phyloP scores from a whole-genome alignment of 2,329 filamentous ascomycete species.

The Fusarium multiceps region DNA sequence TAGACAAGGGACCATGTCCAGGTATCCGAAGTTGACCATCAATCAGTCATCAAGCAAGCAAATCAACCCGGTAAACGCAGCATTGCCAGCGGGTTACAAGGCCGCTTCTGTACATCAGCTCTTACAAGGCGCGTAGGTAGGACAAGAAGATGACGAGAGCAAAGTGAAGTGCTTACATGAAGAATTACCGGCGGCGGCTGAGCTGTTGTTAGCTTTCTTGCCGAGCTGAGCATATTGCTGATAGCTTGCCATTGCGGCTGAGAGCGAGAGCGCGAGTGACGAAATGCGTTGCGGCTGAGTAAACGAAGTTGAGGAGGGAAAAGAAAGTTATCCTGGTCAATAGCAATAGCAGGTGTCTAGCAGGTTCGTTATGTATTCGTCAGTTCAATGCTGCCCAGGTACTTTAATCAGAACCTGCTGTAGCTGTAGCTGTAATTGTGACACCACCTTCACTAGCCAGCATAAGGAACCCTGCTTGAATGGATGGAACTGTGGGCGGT shows the following conservation, averaged over 20 bases:
- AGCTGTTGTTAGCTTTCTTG: constrained; percentile 39
- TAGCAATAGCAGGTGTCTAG: constrained; percentile 1
- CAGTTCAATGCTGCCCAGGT: constrained; percentile 3
- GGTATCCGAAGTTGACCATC: constrained; percentile 23
- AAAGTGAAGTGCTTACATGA: constrained; percentile 27
- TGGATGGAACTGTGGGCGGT: constrained; percentile 5
- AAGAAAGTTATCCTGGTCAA: not conserved
- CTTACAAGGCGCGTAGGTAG: constrained; percentile 18
- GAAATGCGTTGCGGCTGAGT: constrained; percentile 11
- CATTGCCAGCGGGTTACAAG: constrained; percentile 15
- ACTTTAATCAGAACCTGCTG: constrained; percentile 17
- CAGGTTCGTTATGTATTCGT: constrained; percentile 37
- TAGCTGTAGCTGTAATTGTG: constrained; percentile 20
- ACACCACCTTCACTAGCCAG: constrained; percentile 36
- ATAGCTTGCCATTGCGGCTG: constrained; percentile 45
- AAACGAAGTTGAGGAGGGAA: not conserved
- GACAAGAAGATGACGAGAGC: constrained; percentile 30
- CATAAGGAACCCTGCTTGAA: constrained; percentile 26
- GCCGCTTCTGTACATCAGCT: constrained; percentile 44
- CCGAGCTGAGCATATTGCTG: constrained; percentile 46
- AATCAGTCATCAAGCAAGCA: constrained; percentile 35
- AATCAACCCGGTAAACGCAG: constrained; percentile 17
- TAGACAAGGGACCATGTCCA: constrained; percentile 5
- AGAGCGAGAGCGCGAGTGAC: not conserved
- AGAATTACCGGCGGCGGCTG: constrained; percentile 37